Evolutionary conservation across 2,329 filamentous ascomycete genomes (phyloP), one percentile per base, ranked within the genome.

Genomic region (Apiospora sp.): DNA sequence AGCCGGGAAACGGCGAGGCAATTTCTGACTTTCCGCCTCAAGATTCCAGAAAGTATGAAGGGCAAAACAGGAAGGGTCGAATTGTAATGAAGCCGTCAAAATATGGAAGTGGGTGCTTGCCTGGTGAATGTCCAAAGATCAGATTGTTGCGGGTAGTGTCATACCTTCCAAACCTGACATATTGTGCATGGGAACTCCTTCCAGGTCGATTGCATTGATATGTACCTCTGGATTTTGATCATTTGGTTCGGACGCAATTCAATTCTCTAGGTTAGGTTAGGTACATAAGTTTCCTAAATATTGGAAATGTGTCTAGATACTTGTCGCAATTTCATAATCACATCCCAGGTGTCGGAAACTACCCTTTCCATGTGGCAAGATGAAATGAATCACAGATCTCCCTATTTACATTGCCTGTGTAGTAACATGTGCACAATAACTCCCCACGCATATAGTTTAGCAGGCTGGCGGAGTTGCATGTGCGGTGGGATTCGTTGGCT

Each of bases 71-170:
- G 14, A 41, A 41, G 51, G 3, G 2, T 41, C 16, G 19, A 22
- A 3, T 41, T 14, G 58, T 22, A 22, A 41, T 64, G 34, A 24
- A 13, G 34, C 30, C 10, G 34, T 41, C 34, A 16, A 22, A 12
- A n/a, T 41, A 10, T 10, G 54, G 14, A 64, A 12, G 4, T 37
- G 58, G 8, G 8, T 41, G 58, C 19, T 41, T 64, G 34, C 34
- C 34, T 41, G 58, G 34, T 64, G 58, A 6, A 41, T 41, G 58
- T 12, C 34, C 14, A 64, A 64, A 14, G 34, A 64, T 64, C 12
- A 13, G 19, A 37, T 61, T 61, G 30, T 41, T 41, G 58, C n/a
- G 58, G 58, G 58, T 30, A 41, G 30, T n/a, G 58, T 64, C 58
- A 64, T 34, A 34, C 58, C 58, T 64, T 64, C 54, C 54, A 22